These are phyloP conservation scores for Xylariales sp. DNA, from an alignment of 2,329 filamentous ascomycete genomes.

Conservation along the genomic window DNA sequence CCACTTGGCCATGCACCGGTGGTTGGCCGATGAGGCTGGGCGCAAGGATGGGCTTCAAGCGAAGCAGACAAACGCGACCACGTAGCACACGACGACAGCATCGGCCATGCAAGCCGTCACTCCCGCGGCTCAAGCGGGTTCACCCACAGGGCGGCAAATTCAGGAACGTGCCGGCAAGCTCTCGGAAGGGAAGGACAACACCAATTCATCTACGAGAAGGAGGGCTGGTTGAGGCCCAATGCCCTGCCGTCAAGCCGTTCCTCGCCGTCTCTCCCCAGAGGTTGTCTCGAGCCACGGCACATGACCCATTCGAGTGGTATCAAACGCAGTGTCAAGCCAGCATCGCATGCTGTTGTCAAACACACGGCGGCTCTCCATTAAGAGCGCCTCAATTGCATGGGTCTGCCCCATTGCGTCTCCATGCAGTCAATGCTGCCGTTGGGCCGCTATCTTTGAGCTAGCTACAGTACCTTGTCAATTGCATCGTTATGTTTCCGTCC, in stretches of 20 bases:
- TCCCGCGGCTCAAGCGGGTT: conserved; percentile 21
- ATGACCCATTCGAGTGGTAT: conserved; percentile 9
- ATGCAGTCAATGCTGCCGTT: conserved; percentile 16
- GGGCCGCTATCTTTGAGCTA: conserved; percentile 19
- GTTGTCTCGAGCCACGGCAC: neutral
- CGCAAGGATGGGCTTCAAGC: conserved; percentile 5
- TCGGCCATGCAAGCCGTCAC: conserved; percentile 2
- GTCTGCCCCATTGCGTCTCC: conserved; percentile 16
- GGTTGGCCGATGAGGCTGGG: neutral
- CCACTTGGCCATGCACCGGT: conserved; percentile 5
- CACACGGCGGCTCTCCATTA: conserved; percentile 13
- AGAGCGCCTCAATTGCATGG: conserved; percentile 14
- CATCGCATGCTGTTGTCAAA: conserved; percentile 21
- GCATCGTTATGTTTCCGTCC: conserved; percentile 3
- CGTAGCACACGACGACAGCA: conserved; percentile 9
- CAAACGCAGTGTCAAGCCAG: conserved; percentile 17
- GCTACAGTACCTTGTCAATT: conserved; percentile 14
- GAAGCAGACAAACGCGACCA: conserved; percentile 12
- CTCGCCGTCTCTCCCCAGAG: neutral
- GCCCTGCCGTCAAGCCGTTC: conserved; percentile 1
- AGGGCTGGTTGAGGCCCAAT: conserved; percentile 11
- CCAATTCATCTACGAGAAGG: neutral
- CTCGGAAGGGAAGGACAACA: conserved; percentile 1
- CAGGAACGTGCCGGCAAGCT: conserved; percentile 17
- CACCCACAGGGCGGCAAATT: conserved; percentile 21